These are phyloP conservation scores for Ophiostoma sp. DNA, from an alignment of 2,329 filamentous ascomycete genomes.

Conservation along the genomic window DNA sequence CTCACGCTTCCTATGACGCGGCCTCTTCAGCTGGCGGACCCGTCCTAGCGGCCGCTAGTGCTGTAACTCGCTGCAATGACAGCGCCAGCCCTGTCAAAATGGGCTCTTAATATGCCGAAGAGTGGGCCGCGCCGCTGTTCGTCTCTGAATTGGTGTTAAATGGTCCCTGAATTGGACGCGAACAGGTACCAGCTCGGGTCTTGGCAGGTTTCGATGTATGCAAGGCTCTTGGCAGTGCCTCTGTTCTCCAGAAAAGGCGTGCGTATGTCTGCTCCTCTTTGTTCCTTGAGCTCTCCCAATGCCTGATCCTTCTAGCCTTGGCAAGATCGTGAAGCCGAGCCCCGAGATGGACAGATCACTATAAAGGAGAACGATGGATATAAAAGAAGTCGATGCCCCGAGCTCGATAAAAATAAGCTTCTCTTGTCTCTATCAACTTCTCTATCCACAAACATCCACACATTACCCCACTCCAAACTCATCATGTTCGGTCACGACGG, in stretches of 20 bases:
- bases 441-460: neutral
- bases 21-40: conserved; percentile 8
- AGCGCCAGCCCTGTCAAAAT: neutral
- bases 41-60: conserved; percentile 6
- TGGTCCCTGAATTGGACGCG: neutral
- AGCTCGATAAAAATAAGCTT: neutral
- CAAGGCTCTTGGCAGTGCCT: conserved; percentile 2
- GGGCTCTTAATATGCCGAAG: too few species aligned
- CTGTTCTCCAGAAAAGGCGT: neutral
- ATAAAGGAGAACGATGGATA: neutral
- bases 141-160: neutral
- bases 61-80: neutral
- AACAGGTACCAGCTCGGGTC: neutral
- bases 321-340: neutral
- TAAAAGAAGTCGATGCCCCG: neutral
- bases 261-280: neutral
- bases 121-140: neutral
- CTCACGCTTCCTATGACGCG: neutral
- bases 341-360: neutral
- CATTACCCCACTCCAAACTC: neutral
- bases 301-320: neutral
- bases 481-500: conserved; percentile 9
- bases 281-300: neutral
- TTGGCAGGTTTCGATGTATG: conserved; percentile 3
- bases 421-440: neutral